Percentiles rank a stretch among this genome's conserved stretches.
Conservation (phyloP, 2,329 filamentous ascomycete genomes). For the Fusarium gaditjirri region DNA sequence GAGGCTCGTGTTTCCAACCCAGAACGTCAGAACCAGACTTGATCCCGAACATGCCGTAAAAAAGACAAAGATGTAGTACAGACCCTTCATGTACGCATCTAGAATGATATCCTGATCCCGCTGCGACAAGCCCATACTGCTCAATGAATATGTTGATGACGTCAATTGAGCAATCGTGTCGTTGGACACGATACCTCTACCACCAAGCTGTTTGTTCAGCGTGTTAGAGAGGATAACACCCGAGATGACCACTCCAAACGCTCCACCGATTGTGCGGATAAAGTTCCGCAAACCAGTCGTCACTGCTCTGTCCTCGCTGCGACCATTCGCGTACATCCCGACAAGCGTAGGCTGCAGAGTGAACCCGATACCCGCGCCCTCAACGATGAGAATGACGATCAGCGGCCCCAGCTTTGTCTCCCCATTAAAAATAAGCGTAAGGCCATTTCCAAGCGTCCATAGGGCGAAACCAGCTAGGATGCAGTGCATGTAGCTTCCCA, state of each 20-base stretch:
- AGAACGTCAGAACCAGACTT: background rate
- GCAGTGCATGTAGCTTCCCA: background rate
- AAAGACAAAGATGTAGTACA: background rate
- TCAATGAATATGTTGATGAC: background rate
- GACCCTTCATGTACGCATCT: background rate
- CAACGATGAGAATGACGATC: background rate
- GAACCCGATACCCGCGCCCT: background rate
- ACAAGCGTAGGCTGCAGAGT: background rate
- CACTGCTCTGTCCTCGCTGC: background rate
- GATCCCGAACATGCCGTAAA: background rate
- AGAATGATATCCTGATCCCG: background rate
- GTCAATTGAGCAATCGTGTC: background rate
- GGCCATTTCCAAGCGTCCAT: conserved; percentile 1
- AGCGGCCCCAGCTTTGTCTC: background rate
- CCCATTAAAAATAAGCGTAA: background rate
- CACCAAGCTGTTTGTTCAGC: background rate
- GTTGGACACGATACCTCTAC: background rate
- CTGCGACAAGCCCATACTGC: background rate
- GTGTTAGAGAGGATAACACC: background rate
- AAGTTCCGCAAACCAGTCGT: conserved; percentile 1
- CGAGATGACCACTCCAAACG: background rate
- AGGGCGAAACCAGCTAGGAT: background rate
- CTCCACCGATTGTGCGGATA: conserved; percentile 9
- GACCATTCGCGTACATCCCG: background rate
- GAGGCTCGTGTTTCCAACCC: conserved; percentile 3